phyloP scores from a whole-genome alignment of 192 early-diverging fungal genomes.

The Coemansia sp. region DNA sequence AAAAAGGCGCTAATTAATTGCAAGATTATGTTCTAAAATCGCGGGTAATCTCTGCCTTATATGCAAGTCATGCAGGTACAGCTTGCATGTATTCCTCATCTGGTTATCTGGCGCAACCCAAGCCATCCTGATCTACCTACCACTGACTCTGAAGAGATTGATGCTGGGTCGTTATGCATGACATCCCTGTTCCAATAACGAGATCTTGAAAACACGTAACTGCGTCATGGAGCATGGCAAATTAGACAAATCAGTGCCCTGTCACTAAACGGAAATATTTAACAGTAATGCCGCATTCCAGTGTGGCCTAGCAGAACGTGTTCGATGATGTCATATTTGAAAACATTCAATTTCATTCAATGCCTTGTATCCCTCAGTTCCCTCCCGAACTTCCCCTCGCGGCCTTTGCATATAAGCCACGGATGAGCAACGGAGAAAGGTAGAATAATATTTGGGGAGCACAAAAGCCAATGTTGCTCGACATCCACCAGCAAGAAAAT shows the following conservation, averaged over 20 bases:
- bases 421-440: background rate
- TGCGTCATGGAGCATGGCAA: background rate
- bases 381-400: background rate
- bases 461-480: background rate
- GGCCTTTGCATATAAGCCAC: conserved; percentile 5
- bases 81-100: background rate
- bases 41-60: background rate
- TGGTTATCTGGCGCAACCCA: background rate
- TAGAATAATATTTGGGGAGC: background rate
- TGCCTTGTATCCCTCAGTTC: background rate
- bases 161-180: background rate
- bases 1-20: background rate
- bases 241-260: background rate
- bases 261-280: background rate
- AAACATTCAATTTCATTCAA: background rate
- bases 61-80: background rate
- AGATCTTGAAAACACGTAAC: background rate
- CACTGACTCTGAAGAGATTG: background rate
- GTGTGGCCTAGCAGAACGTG: background rate
- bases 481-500: background rate
- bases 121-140: background rate
- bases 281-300: background rate
- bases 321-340: conserved; percentile 7
- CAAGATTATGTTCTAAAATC: background rate
- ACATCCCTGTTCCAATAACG: background rate